phyloP scores from a whole-genome alignment of 768 basidiomycete genomes.

The Boletus pseudo-olivaceus region DNA sequence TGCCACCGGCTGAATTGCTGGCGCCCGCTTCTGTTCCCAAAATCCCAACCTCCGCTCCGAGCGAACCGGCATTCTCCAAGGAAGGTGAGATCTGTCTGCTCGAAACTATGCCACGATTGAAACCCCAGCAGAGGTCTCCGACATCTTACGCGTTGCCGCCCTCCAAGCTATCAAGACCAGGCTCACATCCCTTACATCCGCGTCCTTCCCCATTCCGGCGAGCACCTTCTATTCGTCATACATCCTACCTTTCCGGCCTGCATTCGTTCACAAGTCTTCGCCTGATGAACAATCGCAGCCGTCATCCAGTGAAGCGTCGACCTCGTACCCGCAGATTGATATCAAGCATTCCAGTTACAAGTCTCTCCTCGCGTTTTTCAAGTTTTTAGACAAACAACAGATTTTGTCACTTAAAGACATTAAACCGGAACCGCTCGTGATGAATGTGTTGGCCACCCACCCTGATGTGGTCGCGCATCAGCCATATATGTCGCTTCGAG shows the following conservation, averaged over 20 bases:
- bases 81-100: constrained; percentile 23
- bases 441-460: constrained; percentile 54
- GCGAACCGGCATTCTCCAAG: constrained; percentile 19
- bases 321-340: constrained; percentile 47
- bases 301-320: constrained; percentile 17
- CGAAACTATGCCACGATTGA: neutral
- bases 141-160: constrained; percentile 56
- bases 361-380: constrained; percentile 79
- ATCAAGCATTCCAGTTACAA: constrained; percentile 81
- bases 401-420: constrained; percentile 68
- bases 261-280: constrained; percentile 35
- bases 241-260: constrained; percentile 77
- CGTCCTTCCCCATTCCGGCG: constrained; percentile 71
- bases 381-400: constrained; percentile 67
- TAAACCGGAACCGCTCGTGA: constrained; percentile 51
- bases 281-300: constrained; percentile 4
- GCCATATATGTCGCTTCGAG: constrained; percentile 57
- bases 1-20: constrained; percentile 9
- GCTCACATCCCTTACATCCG: constrained; percentile 43
- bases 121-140: constrained; percentile 21
- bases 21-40: constrained; percentile 2
- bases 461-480: constrained; percentile 51
- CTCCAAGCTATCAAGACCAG: constrained; percentile 61
- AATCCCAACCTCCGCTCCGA: constrained; percentile 6
- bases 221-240: constrained; percentile 73